Conservation (phyloP, 169 alveolate species). For the Cryptosporidium sp. region DNA sequence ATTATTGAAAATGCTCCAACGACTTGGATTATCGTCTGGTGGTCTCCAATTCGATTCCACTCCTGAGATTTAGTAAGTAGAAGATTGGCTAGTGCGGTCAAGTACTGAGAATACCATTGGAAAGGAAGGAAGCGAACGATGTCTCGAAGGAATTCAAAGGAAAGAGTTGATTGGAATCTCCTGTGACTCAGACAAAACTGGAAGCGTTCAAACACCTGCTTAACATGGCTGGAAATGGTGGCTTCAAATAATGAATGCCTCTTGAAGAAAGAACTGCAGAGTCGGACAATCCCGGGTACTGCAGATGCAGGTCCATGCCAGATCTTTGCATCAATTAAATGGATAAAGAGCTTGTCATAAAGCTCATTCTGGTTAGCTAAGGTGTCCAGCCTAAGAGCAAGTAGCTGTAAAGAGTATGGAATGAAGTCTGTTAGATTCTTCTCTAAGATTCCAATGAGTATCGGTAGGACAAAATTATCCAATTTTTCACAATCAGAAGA, state of each 20-base stretch:
- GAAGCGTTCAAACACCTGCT: constrained; percentile 83
- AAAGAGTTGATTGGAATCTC: constrained; percentile 80
- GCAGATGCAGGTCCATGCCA: constrained; percentile 62
- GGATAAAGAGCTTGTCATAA: constrained; percentile 51
- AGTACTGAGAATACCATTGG: constrained; percentile 79
- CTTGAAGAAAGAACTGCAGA: constrained; percentile 84
- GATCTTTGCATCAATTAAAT: constrained; percentile 48
- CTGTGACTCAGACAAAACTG: constrained; percentile 87
- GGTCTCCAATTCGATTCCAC: constrained; percentile 65
- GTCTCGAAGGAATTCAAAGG: constrained; percentile 84
- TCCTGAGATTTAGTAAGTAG: constrained; percentile 80
- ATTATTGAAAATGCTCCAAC: constrained; percentile 48
- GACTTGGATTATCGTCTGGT: constrained; percentile 34
- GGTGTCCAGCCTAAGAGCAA: constrained; percentile 68
- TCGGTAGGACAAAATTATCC: constrained; percentile 33
- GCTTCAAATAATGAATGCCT: constrained; percentile 81
- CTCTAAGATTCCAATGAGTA: constrained; percentile 83
- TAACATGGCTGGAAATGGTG: constrained; percentile 80
- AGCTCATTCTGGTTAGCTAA: constrained; percentile 15
- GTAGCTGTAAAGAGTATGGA: constrained; percentile 81
- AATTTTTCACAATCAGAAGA: constrained; percentile 37
- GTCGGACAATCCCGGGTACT: constrained; percentile 85
- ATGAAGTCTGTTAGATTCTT: constrained; percentile 83
- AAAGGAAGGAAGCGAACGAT: constrained; percentile 84
- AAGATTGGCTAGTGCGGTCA: constrained; percentile 82